phyloP scores from a whole-genome alignment of 2,329 filamentous ascomycete genomes.

The Mycogone perniciosa region DNA sequence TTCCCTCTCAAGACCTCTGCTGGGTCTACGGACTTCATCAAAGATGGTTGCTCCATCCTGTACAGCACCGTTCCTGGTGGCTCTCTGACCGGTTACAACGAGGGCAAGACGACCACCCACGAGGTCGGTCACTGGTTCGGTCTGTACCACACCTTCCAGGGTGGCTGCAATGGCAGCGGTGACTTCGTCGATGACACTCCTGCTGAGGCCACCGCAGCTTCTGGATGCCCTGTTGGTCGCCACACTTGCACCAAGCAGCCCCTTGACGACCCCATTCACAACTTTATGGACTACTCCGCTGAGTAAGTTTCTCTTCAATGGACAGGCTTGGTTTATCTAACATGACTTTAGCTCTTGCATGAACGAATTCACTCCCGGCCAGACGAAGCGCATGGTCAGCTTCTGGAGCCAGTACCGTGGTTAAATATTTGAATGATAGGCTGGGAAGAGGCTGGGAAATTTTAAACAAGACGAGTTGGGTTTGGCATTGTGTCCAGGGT shows the following conservation, averaged over 20 bases:
- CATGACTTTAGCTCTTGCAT: conserved; percentile 32
- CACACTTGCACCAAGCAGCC: conserved; percentile 28
- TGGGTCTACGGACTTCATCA: conserved; percentile 28
- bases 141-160: conserved; percentile 42
- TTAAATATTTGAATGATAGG: not conserved
- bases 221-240: conserved; percentile 32
- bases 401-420: conserved; percentile 32
- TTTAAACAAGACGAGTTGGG: no score
- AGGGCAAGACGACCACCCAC: conserved; percentile 31
- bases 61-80: conserved; percentile 33
- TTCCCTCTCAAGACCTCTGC: conserved; percentile 32
- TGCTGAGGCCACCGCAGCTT: conserved; percentile 25
- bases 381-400: conserved; percentile 35
- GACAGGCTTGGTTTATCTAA: conserved; percentile 16
- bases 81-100: conserved; percentile 27
- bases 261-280: conserved; percentile 31
- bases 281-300: conserved; percentile 36
- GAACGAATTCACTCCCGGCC: conserved; percentile 38
- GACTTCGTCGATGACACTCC: conserved; percentile 38
- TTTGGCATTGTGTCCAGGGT: no score
- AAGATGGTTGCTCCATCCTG: conserved; percentile 36
- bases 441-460: no score
- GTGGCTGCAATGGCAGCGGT: conserved; percentile 30
- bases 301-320: conserved; percentile 29
- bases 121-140: conserved; percentile 46